Evolutionary conservation across 2,329 filamentous ascomycete genomes (phyloP).

Genomic region (Penicillium polonicum): DNA sequence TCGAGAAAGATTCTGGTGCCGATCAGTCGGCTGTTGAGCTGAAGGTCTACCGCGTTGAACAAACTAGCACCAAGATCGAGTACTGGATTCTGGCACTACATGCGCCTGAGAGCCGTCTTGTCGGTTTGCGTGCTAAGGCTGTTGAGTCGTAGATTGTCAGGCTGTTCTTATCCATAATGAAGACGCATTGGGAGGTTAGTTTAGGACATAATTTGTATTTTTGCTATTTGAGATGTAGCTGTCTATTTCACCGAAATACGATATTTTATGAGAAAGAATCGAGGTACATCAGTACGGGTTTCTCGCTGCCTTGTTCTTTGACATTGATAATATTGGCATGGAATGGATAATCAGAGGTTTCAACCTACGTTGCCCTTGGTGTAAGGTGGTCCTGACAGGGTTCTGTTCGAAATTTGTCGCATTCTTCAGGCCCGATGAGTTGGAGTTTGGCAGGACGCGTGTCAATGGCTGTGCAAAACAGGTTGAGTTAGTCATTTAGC

Average conservation of each 20-base stretch:
- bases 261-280: background rate
- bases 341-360: background rate
- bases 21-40: constrained; percentile 54
- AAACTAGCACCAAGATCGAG: constrained; percentile 64
- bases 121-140: constrained; percentile 75
- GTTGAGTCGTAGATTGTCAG: constrained; percentile 61
- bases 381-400: constrained; percentile 8
- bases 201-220: background rate
- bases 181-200: background rate
- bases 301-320: background rate
- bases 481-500: background rate
- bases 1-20: constrained; percentile 31
- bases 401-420: background rate
- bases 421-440: constrained; percentile 11
- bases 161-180: background rate
- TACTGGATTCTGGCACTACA: constrained; percentile 76
- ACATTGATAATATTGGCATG: background rate
- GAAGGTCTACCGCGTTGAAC: constrained; percentile 69
- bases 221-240: background rate
- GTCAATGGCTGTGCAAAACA: constrained; percentile 18
- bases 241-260: background rate
- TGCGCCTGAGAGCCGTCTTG: constrained; percentile 58
- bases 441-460: constrained; percentile 22
- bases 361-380: background rate
- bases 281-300: background rate